Percentiles rank a stretch among this genome's conserved stretches.
These are phyloP conservation scores for Eutrema yunnanense DNA, from an alignment of 345 rosid species.

Conservation along the genomic window DNA sequence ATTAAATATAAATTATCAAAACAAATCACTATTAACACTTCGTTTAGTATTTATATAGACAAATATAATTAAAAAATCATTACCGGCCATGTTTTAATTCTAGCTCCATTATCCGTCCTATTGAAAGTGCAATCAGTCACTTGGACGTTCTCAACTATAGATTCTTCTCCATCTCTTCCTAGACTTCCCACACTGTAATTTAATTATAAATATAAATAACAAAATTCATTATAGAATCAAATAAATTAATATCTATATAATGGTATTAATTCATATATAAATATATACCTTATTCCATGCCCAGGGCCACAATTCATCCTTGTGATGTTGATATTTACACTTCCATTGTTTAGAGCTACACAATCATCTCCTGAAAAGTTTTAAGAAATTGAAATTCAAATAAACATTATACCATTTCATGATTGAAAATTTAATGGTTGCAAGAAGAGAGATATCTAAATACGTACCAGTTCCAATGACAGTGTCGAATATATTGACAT, in stretches of 20 bases:
- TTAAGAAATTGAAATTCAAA: background rate
- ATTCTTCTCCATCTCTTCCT: slow-evolving; percentile 28
- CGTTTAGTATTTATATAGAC: background rate
- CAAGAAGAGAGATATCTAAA: background rate
- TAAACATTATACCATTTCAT: background rate
- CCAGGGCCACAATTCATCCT: slow-evolving; percentile 41
- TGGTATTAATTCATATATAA: background rate
- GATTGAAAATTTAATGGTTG: background rate
- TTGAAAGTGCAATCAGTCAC: slow-evolving; percentile 38
- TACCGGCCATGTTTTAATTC: slow-evolving; percentile 60
- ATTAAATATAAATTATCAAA: background rate
- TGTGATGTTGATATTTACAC: too few species aligned
- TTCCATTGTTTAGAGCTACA: too few species aligned
- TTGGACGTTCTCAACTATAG: slow-evolving; percentile 34
- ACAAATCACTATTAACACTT: background rate
- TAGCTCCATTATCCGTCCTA: slow-evolving; percentile 39
- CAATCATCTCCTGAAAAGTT: too few species aligned
- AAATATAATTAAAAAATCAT: background rate
- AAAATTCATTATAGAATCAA: background rate
- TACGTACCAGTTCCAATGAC: slow-evolving; percentile 39
- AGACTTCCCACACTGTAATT: slow-evolving; percentile 50
- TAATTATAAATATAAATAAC: background rate
- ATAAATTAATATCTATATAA: background rate
- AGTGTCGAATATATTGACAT: slow-evolving; percentile 24
- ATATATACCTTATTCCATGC: slow-evolving; percentile 40